Conservation (phyloP, 257 asterid species). For the Linaria vulgaris region DNA sequence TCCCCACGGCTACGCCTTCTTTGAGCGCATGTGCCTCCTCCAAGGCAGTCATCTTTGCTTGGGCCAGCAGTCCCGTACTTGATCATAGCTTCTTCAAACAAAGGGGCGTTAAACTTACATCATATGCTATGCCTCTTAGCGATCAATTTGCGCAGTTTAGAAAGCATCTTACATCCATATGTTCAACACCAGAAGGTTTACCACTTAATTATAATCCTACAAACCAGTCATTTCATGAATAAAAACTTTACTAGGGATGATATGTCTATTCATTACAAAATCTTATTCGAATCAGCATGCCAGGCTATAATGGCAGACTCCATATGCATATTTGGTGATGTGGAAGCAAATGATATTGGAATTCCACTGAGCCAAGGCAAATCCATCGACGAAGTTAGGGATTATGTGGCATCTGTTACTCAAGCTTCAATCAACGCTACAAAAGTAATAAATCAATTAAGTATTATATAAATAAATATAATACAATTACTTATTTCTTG, state of each 20-base stretch:
- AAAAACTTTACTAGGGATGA: too few species aligned
- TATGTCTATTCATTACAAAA: too few species aligned
- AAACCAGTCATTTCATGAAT: too few species aligned
- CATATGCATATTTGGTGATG: conserved; percentile 26
- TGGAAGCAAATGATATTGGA: conserved; percentile 29
- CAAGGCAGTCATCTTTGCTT: too few species aligned
- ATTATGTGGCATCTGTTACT: conserved; percentile 17
- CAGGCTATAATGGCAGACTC: conserved; percentile 4
- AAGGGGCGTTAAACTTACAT: conserved; percentile 19
- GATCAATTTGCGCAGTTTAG: conserved; percentile 33
- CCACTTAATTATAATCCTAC: too few species aligned
- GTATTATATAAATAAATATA: too few species aligned
- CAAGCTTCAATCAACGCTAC: conserved; percentile 23
- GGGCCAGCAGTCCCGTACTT: too few species aligned
- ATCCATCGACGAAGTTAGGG: conserved; percentile 16
- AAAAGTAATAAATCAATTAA: background rate
- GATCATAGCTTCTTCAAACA: conserved; percentile 6
- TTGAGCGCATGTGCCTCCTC: too few species aligned
- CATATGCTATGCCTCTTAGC: conserved; percentile 23
- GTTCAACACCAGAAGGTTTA: conserved; percentile 22
- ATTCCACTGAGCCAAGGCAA: conserved; percentile 5
- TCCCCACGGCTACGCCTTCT: too few species aligned
- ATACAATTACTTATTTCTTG: too few species aligned
- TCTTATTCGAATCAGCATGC: background rate
- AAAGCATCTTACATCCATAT: conserved; percentile 20